phyloP scores from a whole-genome alignment of 257 asterid genomes.

The Nicotiana paniculata region DNA sequence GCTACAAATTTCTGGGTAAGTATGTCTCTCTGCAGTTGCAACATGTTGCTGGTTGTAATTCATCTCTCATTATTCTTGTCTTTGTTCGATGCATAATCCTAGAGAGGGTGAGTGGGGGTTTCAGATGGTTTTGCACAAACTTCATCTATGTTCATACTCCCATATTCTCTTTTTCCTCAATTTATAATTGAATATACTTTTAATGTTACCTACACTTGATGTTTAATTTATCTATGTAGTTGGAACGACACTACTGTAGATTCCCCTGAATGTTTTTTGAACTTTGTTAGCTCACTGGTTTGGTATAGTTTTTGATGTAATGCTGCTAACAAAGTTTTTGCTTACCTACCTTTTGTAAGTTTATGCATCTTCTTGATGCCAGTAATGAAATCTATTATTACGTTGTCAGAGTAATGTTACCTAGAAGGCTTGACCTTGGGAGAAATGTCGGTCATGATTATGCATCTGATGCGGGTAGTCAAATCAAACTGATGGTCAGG shows the following conservation, averaged over 20 bases:
- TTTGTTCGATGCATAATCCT: not conserved
- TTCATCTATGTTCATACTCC: not conserved
- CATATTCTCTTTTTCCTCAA: not conserved
- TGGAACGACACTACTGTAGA: too few species aligned
- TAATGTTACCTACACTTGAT: not conserved
- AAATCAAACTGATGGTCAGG: not conserved
- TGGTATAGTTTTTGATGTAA: too few species aligned
- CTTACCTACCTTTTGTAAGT: too few species aligned
- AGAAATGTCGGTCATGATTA: not conserved
- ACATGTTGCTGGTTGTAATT: not conserved
- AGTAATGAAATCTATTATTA: too few species aligned
- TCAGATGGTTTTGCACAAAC: not conserved
- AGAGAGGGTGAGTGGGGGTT: not conserved
- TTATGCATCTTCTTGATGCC: too few species aligned
- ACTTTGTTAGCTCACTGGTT: too few species aligned
- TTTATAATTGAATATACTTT: not conserved
- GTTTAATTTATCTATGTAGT: too few species aligned
- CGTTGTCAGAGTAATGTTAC: not conserved
- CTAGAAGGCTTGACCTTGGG: not conserved
- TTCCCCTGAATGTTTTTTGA: too few species aligned
- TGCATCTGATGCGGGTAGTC: not conserved
- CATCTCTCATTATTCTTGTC: not conserved
- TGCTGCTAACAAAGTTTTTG: too few species aligned
- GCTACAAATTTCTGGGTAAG: conserved; percentile 95
- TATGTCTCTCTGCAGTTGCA: not conserved